Evolutionary conservation across 1,284 basidiomycete genomes (phyloP).

Genomic region (Coriolopsis trogii): DNA sequence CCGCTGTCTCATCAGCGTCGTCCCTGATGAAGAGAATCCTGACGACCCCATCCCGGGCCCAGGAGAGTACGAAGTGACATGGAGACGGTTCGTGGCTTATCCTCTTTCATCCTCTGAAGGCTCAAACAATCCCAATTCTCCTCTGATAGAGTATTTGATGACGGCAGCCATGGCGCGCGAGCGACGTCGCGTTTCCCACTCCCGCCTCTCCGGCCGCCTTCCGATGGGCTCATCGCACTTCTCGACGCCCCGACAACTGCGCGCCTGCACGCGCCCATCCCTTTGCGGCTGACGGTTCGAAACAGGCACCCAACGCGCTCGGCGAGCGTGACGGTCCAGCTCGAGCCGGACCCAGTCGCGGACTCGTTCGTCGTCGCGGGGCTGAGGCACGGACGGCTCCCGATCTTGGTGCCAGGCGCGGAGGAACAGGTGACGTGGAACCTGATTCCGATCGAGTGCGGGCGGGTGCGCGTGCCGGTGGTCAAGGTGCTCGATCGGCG

Average conservation of each 20-base stretch:
- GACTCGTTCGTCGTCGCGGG: constrained; percentile 77
- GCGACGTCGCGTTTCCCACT: constrained; percentile 55
- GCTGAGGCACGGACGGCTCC: constrained; percentile 61
- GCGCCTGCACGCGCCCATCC: constrained; percentile 60
- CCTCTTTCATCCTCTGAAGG: not conserved
- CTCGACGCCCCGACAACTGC: constrained; percentile 62
- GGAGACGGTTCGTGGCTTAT: constrained; percentile 59
- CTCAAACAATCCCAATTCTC: not conserved
- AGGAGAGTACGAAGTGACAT: constrained; percentile 62
- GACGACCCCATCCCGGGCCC: constrained; percentile 46
- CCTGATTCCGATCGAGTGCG: constrained; percentile 73
- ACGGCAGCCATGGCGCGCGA: constrained; percentile 45
- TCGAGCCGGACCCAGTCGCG: constrained; percentile 66
- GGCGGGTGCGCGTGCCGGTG: constrained; percentile 58
- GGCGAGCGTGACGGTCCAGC: constrained; percentile 65
- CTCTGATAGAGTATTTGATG: constrained; percentile 42
- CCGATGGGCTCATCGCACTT: constrained; percentile 63
- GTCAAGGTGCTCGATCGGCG: constrained; percentile 63
- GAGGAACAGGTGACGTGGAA: constrained; percentile 69
- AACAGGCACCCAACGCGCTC: constrained; percentile 65
- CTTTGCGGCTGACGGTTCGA: constrained; percentile 60
- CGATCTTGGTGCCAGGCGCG: constrained; percentile 68
- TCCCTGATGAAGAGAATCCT: constrained; percentile 44
- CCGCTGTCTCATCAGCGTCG: constrained; percentile 53
- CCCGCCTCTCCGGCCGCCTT: constrained; percentile 60